Evolutionary conservation across 2,329 filamentous ascomycete genomes (phyloP), one percentile per base, ranked within the genome.

Genomic region (Penicillium sp.): DNA sequence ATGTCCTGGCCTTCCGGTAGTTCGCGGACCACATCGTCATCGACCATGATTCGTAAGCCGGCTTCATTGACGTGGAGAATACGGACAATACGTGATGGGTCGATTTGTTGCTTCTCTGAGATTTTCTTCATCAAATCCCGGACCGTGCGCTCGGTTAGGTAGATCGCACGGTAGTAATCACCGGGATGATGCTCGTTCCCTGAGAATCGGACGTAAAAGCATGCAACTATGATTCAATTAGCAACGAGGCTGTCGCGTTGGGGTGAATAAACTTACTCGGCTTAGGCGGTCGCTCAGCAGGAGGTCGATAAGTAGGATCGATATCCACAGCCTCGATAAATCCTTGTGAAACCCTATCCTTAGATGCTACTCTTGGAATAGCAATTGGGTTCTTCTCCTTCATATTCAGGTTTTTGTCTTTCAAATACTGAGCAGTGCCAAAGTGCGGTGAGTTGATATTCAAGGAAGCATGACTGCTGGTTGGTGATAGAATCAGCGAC

Each of bases 261-360:
- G 39, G 35, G 33, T 10, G 16, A 47, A 37, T 10, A 14, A 37
- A 70, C 82, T 72, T 79, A 85, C 83, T 79, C 63, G 86, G 85
- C 72, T 91, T 96, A 21, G 86, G 79, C 9, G 82, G 78, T 56
- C 84, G 85, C 67, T 96, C 90, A 1, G 83, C 77, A 0, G 93
- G 93, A 45, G 95, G 89, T 56, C 88, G 86, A 71, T 98, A 99
- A 2, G 83, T 84, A 16, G 87, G 80, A 71, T 98, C 95, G n/a
- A 98, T 91, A 31, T 91, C 95, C 8, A 96, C 77, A 1, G 92
- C 91, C 71, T 97, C 92, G 61, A 98, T 95, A 87, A 90, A 96
- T 6, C 90, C 89, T 58, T 86, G 89, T 27, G 92, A 78, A 24
- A 84, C 51, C 24, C 62, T 53, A 24, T 68, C 65, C 19, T 56